Base-by-base conservation (phyloP, 2,329 filamentous ascomycete species). In the Aotearoamyces nothofagi region DNA sequence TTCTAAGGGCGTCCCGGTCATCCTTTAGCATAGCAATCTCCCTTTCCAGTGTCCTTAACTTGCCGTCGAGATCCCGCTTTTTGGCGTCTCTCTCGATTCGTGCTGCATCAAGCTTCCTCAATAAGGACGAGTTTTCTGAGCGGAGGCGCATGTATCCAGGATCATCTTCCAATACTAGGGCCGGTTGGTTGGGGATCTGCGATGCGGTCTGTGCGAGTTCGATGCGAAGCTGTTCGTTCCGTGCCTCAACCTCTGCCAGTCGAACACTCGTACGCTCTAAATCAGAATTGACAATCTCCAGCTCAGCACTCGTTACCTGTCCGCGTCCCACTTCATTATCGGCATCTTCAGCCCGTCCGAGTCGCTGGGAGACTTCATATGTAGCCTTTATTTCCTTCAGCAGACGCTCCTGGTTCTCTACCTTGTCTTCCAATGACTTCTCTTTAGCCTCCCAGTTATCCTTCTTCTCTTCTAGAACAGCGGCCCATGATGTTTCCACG, bases 391-490 rank as follows among this genome's bases (percentile, higher is more conserved):
- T 73, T 52, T 98, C 92, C 47, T 80, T 93, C 41, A 98, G 56
- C 22, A 98, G 57, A 5, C 84, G 74, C 27, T 98, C 90, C 49
- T 98, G 87, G 43, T 78, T 92, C 52, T 94, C 87, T 3, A 92
- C 64, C 56, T 94, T 96, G 43, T 96, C 87, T 46, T 93, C 84
- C 34, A 94, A 56, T 15, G 70, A 74, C 57, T 80, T 81, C 58
- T 98, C 90, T 50, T 92, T 94, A 6, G 87, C 76, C 30, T 79
- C 75, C 90, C 90, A 98, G 48, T 98, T 98, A 51, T 87, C 83
- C 44, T 82, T 78, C 56, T 93, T 94, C 61, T 98, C 90, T 32
- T 80, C 75, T 28, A 98, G 53, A 4, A 94, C 86, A 14, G 82
- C 84, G 9, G 71, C 69, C 87, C 90, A 98, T 3, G 83, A 90